Base-by-base conservation (phyloP, 2,329 filamentous ascomycete species). In the Xylaria sp. region DNA sequence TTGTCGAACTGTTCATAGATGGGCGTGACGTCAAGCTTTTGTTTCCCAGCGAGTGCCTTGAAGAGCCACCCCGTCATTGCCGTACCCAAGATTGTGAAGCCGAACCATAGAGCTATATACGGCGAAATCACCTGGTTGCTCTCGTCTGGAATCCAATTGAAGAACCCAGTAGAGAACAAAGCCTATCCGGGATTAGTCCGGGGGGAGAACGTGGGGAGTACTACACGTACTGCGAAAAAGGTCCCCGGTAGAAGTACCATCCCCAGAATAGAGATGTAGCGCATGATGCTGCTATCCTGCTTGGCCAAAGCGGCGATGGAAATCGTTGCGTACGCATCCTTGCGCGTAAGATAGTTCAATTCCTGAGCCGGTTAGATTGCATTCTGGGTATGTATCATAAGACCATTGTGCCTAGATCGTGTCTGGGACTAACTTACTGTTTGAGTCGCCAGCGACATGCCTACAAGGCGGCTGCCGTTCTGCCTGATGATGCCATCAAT, bases 231-330 rank as follows among this genome's bases (percentile, higher is more conserved):
- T 2, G 69, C 69, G 3, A 72, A 57, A 49, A 70, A 71, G 1
- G 69, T 71, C 1, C 63, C 69, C 0, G 70, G 67, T 3, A 72
- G 61, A 28, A 72, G 70, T 2, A 70, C 60, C 69, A 68, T 70
- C 2, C 69, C 69, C 9, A 67, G 46, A 23, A 58, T 50, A 7
- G 57, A 31, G 3, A 67, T 67, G 15, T 53, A 60, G n/a, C 58
- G 55, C 69, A 70, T 70, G 8, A 67, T 57, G 31, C 47, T 66
- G 23, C 69, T 64, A 21, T 71, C 70, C 21, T 46, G 61, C 42
- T 63, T 68, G 1, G 69, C 60, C 2, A 59, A 60, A n/a, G 50
- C 47, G 2, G 68, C 69, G 33, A 71, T 68, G 14, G 33, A 53
- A 14, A 63, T 68, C 3, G 40, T 71, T 0, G 58, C 53, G 23